Base-by-base conservation (phyloP, 495 filamentous ascomycete species). In the Talaromyces adpressus region DNA sequence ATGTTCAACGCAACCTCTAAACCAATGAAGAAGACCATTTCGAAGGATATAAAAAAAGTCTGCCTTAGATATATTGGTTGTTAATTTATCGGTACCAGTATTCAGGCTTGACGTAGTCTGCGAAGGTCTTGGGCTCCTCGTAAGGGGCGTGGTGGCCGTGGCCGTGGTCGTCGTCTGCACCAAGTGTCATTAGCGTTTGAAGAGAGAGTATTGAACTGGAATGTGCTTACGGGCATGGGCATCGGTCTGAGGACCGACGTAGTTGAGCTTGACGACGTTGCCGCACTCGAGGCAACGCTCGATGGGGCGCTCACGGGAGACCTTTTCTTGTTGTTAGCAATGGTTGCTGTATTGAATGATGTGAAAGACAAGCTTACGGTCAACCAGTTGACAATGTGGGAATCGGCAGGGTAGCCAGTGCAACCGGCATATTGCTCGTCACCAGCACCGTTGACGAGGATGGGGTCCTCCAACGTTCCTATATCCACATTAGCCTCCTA, bases 351-450 rank as follows among this genome's bases (percentile, higher is more conserved):
- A 52, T 25, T 36, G 23, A 29, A 32, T 30, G 14, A 18, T 14
- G 27, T 5, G 7, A 30, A 11, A 27, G 60, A 6, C 1, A n/a
- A 34, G 79, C 89, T 65, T 86, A 97, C 91, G 32, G 87, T 88
- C 66, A 97, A 83, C 94, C 94, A 98, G 78, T 87, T 86, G 65
- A 91, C 89, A 70, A 81, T 77, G 83, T 98, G 94, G 34, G 90
- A 93, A 82, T 98, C 95, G 69, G 82, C 93, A 32, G 94, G 94
- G 75, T 68, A 90, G 69, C 94, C 94, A 67, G 94, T 98, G 87
- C 94, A 98, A 73, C 94, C 94, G 72, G 89, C 86, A 78, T 93
- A 96, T 79, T 96, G 93, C 84, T 98, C 95, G 64, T 96, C 91
- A 75, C 94, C 94, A 68, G 88, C 90, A 68, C 90, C 89, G 75